Evolutionary conservation across 805 yeast species (phyloP).

Genomic region (Ogataea haglerorum): DNA sequence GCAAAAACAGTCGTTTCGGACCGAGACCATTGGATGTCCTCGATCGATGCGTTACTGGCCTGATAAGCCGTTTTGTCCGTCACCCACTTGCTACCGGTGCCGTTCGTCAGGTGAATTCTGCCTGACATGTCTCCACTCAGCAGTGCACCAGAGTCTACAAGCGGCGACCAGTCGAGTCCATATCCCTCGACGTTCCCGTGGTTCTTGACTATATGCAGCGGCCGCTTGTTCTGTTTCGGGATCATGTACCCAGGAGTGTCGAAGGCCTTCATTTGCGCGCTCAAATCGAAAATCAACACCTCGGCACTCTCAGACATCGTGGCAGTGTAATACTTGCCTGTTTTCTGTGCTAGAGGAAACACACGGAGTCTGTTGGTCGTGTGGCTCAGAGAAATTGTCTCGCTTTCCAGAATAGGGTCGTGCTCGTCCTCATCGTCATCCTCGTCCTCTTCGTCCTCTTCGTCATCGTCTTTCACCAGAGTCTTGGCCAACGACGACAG

Average conservation of each 20-base stretch:
- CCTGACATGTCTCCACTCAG: slow-evolving; percentile 90
- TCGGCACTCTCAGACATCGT: slow-evolving; percentile 89
- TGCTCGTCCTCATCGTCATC: slow-evolving; percentile 66
- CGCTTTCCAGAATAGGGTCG: slow-evolving; percentile 87
- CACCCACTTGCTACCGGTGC: slow-evolving; percentile 75
- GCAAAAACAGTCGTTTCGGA: slow-evolving; percentile 93
- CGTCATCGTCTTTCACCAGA: slow-evolving; percentile 74
- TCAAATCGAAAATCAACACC: slow-evolving; percentile 77
- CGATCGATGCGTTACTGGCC: slow-evolving; percentile 73
- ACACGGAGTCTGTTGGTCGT: slow-evolving; percentile 89
- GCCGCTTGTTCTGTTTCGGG: slow-evolving; percentile 74
- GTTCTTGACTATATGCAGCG: slow-evolving; percentile 71
- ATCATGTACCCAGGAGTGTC: slow-evolving; percentile 83
- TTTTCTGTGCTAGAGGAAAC: slow-evolving; percentile 67
- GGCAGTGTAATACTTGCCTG: slow-evolving; percentile 84
- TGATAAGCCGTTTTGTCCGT: slow-evolving; percentile 82
- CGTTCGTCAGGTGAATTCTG: slow-evolving; percentile 69
- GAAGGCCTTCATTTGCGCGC: slow-evolving; percentile 76
- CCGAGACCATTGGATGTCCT: slow-evolving; percentile 95
- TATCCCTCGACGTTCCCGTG: slow-evolving; percentile 98
- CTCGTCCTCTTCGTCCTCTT: slow-evolving; percentile 67
- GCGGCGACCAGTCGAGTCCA: slow-evolving; percentile 95
- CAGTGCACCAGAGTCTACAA: slow-evolving; percentile 72
- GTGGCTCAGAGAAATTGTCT: slow-evolving; percentile 67
- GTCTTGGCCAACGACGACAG: slow-evolving; percentile 81